A percentile compares a stretch with the other conserved stretches of the same genome.
phyloP scores from a whole-genome alignment of 257 asterid species.

The Rubia yunnanensis region DNA sequence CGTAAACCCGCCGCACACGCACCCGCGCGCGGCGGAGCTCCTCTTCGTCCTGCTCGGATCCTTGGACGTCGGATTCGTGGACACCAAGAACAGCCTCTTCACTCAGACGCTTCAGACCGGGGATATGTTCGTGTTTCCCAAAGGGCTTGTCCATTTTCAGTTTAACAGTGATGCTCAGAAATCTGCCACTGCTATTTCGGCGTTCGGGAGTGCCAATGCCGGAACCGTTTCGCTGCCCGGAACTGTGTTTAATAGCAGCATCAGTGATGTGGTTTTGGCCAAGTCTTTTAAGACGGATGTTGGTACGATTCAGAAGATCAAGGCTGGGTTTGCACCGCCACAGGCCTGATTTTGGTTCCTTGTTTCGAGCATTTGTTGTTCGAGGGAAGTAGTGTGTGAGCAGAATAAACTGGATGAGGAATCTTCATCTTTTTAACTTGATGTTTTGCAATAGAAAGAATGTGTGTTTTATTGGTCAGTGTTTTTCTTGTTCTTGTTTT shows the following conservation, averaged over 20 bases:
- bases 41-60: conserved; percentile 24
- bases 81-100: conserved; percentile 24
- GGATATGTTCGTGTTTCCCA: conserved; percentile 40
- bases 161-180: conserved; percentile 13
- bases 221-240: conserved; percentile 32
- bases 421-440: not conserved
- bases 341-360: not conserved
- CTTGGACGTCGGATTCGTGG: conserved; percentile 35
- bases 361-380: not conserved
- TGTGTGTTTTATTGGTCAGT: too few relatives aligned
- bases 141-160: conserved; percentile 45
- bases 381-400: not conserved
- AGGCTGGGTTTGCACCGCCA: conserved; percentile 7
- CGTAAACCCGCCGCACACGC: conserved; percentile 46
- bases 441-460: too few relatives aligned
- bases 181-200: conserved; percentile 21
- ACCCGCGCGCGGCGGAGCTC: conserved; percentile 45
- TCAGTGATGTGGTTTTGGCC: conserved; percentile 22
- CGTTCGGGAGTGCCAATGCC: conserved; percentile 20
- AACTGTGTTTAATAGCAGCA: conserved; percentile 22
- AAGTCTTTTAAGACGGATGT: conserved; percentile 29
- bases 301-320: conserved; percentile 14
- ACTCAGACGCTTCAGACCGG: conserved; percentile 31
- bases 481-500: too few relatives aligned
- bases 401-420: not conserved